Percentiles rank a stretch among this genome's conserved stretches.
Conservation (phyloP, 2,329 filamentous ascomycete genomes). For the Cladophialophora yegresii region DNA sequence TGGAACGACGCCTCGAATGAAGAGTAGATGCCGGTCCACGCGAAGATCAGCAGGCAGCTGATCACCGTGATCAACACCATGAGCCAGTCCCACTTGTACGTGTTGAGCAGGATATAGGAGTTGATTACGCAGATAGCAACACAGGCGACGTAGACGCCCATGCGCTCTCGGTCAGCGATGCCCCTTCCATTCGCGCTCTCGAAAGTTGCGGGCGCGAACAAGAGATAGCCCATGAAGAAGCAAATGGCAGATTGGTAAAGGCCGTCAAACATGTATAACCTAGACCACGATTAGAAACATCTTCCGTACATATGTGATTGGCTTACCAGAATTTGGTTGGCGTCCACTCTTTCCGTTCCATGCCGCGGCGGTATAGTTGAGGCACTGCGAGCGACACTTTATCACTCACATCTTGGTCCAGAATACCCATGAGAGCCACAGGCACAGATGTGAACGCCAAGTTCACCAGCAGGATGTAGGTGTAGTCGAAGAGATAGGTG, state of each 20-base stretch:
- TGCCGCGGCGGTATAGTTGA: slow-evolving; percentile 91
- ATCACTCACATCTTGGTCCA: slow-evolving; percentile 96
- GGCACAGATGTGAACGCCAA: slow-evolving; percentile 94
- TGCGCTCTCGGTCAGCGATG: slow-evolving; percentile 75
- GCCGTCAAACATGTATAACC: slow-evolving; percentile 92
- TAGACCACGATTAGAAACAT: slow-evolving; percentile 41
- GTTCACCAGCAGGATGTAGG: slow-evolving; percentile 96
- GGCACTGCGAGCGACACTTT: slow-evolving; percentile 91
- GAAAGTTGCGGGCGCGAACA: slow-evolving; percentile 70
- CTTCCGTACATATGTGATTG: background rate
- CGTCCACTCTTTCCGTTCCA: slow-evolving; percentile 95
- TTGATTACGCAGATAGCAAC: slow-evolving; percentile 88
- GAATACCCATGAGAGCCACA: slow-evolving; percentile 90
- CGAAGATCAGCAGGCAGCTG: slow-evolving; percentile 84
- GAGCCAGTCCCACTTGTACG: slow-evolving; percentile 97
- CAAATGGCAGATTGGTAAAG: slow-evolving; percentile 91
- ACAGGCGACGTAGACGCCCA: slow-evolving; percentile 84
- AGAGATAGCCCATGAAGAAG: slow-evolving; percentile 88
- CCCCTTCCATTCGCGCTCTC: slow-evolving; percentile 72
- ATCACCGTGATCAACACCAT: slow-evolving; percentile 79
- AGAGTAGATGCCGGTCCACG: slow-evolving; percentile 92
- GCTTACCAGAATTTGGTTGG: slow-evolving; percentile 91
- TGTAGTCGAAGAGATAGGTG: slow-evolving; percentile 96
- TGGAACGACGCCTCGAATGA: slow-evolving; percentile 58
- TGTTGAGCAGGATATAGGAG: slow-evolving; percentile 91